Base-by-base conservation (phyloP, 345 rosid species). In the Boechera retrofracta region DNA sequence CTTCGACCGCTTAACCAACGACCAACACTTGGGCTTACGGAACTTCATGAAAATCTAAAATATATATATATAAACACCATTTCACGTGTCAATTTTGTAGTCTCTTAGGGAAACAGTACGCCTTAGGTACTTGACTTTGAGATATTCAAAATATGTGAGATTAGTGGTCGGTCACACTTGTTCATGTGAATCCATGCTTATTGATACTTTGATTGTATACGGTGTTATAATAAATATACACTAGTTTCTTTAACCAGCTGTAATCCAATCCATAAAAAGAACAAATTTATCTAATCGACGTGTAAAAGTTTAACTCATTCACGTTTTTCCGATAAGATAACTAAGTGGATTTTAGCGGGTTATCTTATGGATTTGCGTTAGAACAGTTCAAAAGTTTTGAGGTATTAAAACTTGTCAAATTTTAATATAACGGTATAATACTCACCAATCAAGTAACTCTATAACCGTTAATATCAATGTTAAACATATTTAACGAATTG, bases 11-110 rank as follows among this genome's bases (percentile, higher is more conserved):
- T 75, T 67, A 29, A 39, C 18, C 28, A 29, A 12, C 0, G 45
- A 67, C 67, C 35, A 67, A 49, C 73, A 67, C 62, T 67, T 75
- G 61, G 39, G 41, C 7, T 56, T 65, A 6, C 10, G 32, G 66
- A 9, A 35, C 32, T n/a, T 54, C 5, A 4, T 51, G 13, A 29
- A 52, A 36, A 21, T 52, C 2, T 21, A 15, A 24, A 3, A 6
- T 3, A 8, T 5, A 8, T 24, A 39, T 33, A 16, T 2, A 0
- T 9, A 3, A 32, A 18, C 18, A 32, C 45, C 62, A 42, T 16
- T 28, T 18, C 13, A 73, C 62, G 61, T 51, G 69, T 73, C 77
- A 12, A 11, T 10, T 6, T 67, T 21, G 60, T n/a, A 72, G 39
- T 24, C 8, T 54, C 55, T 4, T 32, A 44, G 1, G 72, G 38